A percentile compares a stretch with the other conserved stretches of the same genome.
These are phyloP conservation scores for Zymoseptoria crescenta DNA, from an alignment of 2,329 filamentous ascomycete genomes.

Conservation along the genomic window DNA sequence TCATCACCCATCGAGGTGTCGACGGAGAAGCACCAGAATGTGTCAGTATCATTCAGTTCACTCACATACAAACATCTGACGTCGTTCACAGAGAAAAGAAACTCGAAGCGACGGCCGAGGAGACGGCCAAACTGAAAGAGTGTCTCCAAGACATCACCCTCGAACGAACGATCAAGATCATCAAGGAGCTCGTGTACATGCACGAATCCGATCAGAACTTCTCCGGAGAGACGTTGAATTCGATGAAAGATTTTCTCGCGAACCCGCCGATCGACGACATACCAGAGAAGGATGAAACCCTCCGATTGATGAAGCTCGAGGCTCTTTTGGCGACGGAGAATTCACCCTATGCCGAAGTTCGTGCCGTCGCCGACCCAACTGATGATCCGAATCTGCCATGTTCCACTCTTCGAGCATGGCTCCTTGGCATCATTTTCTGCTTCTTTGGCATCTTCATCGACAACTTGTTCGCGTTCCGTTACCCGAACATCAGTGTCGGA, in stretches of 20 bases:
- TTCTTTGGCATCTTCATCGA: conserved; percentile 24
- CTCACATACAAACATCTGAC: not conserved
- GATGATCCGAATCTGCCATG: conserved; percentile 21
- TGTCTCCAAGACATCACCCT: conserved; percentile 3
- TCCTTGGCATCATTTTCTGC: conserved; percentile 25
- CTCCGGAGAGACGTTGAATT: conserved; percentile 6
- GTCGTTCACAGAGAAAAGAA: not conserved
- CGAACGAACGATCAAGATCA: conserved; percentile 4
- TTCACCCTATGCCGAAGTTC: conserved; percentile 21
- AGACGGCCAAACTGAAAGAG: conserved; percentile 4
- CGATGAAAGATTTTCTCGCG: conserved; percentile 10
- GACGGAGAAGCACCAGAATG: not conserved
- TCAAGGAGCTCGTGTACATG: conserved; percentile 8
- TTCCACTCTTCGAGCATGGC: conserved; percentile 28
- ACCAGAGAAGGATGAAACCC: conserved; percentile 8
- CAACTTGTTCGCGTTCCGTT: conserved; percentile 26
- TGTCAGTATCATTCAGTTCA: not conserved
- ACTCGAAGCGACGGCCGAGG: conserved; percentile 4
- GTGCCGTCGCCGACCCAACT: conserved; percentile 16
- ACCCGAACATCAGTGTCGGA: conserved; percentile 26
- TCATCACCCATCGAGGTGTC: not conserved
- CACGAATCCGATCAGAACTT: conserved; percentile 14
- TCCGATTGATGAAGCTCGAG: conserved; percentile 6
- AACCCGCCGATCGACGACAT: conserved; percentile 4
- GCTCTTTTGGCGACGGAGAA: conserved; percentile 10